phyloP scores from a whole-genome alignment of 2,329 filamentous ascomycete species.

The Paraphoma sp. region DNA sequence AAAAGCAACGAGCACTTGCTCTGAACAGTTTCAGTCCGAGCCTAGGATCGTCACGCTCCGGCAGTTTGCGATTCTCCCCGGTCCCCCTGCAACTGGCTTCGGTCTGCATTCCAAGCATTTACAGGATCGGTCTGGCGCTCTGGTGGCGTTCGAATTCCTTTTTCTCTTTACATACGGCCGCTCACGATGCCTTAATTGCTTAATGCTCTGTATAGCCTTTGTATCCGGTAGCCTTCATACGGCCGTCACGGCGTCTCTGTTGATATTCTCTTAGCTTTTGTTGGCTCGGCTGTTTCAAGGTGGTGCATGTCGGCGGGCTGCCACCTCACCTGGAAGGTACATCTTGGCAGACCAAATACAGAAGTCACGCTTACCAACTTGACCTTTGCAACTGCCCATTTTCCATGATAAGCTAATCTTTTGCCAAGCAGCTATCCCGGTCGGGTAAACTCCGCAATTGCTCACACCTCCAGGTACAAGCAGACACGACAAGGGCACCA shows the following conservation, averaged over 20 bases:
- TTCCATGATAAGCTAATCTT: neutral
- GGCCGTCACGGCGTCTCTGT: slow-evolving; percentile 3
- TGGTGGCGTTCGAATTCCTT: neutral
- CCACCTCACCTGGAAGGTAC: slow-evolving; percentile 22
- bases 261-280: slow-evolving; percentile 9
- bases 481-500: too few relatives aligned
- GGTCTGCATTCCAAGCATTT: slow-evolving; percentile 12
- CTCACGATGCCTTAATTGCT: slow-evolving; percentile 26
- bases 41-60: slow-evolving; percentile 27
- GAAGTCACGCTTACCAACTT: slow-evolving; percentile 21
- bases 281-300: slow-evolving; percentile 25
- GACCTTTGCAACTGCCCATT: slow-evolving; percentile 19
- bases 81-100: neutral
- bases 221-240: slow-evolving; percentile 28
- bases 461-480: too few relatives aligned
- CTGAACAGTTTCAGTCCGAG: slow-evolving; percentile 39
- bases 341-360: slow-evolving; percentile 34
- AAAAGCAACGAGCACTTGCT: slow-evolving; percentile 40
- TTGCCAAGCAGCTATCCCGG: neutral
- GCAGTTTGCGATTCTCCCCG: neutral
- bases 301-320: neutral
- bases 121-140: slow-evolving; percentile 2
- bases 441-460: too few relatives aligned
- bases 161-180: neutral
- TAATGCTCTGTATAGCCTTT: slow-evolving; percentile 18